Evolutionary conservation across 805 yeast genomes (phyloP).

Genomic region (Saturnispora saitoi): DNA sequence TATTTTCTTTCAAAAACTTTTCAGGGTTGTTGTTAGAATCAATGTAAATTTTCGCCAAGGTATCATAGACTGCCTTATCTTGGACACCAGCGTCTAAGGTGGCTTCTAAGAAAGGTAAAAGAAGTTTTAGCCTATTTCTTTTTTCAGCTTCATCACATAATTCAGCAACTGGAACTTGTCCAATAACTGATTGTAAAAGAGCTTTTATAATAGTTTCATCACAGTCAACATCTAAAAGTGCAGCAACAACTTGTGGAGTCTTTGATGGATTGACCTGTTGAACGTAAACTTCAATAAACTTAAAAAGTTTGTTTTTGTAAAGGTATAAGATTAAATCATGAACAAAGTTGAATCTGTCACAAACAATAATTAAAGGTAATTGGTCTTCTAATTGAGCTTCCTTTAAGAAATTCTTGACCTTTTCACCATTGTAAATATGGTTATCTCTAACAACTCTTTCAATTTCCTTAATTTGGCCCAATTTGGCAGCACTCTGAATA

Average conservation of each 20-base stretch:
- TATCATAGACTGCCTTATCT: slow-evolving; percentile 88
- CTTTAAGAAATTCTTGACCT: slow-evolving; percentile 93
- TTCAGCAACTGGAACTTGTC: slow-evolving; percentile 87
- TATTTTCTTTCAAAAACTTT: slow-evolving; percentile 87
- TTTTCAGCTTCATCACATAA: slow-evolving; percentile 92
- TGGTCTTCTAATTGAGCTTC: slow-evolving; percentile 93
- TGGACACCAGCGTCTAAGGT: slow-evolving; percentile 75
- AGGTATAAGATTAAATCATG: slow-evolving; percentile 90
- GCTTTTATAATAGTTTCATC: slow-evolving; percentile 82
- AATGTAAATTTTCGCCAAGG: slow-evolving; percentile 94
- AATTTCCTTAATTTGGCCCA: slow-evolving; percentile 87
- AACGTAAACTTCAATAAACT: slow-evolving; percentile 94
- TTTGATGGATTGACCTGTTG: slow-evolving; percentile 95
- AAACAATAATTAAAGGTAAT: slow-evolving; percentile 90
- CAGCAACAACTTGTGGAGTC: slow-evolving; percentile 96
- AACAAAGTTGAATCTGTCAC: slow-evolving; percentile 84
- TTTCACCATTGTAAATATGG: slow-evolving; percentile 91
- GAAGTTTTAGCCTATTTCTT: slow-evolving; percentile 85
- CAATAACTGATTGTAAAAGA: slow-evolving; percentile 75
- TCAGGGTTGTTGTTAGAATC: slow-evolving; percentile 98
- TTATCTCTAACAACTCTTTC: slow-evolving; percentile 94
- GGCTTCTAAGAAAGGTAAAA: slow-evolving; percentile 88
- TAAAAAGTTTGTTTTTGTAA: slow-evolving; percentile 92
- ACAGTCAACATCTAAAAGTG: slow-evolving; percentile 92
- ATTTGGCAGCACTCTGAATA: slow-evolving; percentile 85